These are phyloP conservation scores for Byssochlamys sp. DNA, from an alignment of 2,329 filamentous ascomycete genomes.

Conservation along the genomic window DNA sequence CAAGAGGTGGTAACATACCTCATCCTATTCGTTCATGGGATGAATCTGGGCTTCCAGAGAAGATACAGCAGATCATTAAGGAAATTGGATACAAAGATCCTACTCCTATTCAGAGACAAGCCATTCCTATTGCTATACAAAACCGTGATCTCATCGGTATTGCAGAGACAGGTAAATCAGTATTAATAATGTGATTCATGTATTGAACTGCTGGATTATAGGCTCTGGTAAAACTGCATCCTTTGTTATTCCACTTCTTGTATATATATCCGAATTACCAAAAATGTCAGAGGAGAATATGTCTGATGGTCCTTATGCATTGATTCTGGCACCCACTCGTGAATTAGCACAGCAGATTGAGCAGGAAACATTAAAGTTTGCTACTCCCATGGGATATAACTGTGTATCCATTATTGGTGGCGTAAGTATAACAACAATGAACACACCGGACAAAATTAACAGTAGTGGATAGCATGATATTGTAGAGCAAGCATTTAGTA, in stretches of 20 bases:
- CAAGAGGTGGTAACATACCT: constrained; percentile 82
- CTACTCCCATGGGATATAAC: constrained; percentile 78
- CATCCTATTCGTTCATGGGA: constrained; percentile 93
- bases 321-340: constrained; percentile 90
- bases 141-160: constrained; percentile 92
- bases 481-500: constrained; percentile 82
- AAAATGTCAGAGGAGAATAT: constrained; percentile 71
- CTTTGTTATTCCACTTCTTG: constrained; percentile 81
- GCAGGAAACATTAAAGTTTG: constrained; percentile 84
- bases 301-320: constrained; percentile 92
- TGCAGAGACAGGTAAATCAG: too few relatives aligned
- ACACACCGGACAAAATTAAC: too few relatives aligned
- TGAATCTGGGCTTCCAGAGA: constrained; percentile 70
- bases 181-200: too few relatives aligned
- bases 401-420: constrained; percentile 97
- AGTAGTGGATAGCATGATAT: too few relatives aligned
- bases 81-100: constrained; percentile 85
- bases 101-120: constrained; percentile 81
- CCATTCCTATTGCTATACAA: constrained; percentile 88
- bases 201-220: too few relatives aligned
- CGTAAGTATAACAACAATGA: too few relatives aligned
- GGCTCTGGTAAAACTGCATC: constrained; percentile 97
- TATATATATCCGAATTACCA: constrained; percentile 87
- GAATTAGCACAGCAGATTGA: constrained; percentile 97
- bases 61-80: constrained; percentile 70